A percentile compares a stretch with the other conserved stretches of the same genome.
These are phyloP conservation scores for Furcasterigmium furcatum DNA, from an alignment of 2,329 filamentous ascomycete genomes.

Conservation along the genomic window DNA sequence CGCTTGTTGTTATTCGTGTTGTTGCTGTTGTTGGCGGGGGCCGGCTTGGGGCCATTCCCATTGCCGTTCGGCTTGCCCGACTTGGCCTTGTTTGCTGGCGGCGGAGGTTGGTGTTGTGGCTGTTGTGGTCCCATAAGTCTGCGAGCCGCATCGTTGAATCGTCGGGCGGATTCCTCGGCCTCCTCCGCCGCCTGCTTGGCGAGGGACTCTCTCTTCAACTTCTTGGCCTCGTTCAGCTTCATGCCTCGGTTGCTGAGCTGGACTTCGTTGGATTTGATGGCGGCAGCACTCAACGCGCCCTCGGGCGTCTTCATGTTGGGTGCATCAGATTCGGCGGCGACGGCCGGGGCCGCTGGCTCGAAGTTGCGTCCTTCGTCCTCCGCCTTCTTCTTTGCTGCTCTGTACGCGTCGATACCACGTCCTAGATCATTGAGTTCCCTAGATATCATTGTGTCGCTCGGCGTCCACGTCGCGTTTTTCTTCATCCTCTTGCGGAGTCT, in stretches of 20 bases:
- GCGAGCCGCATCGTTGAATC: constrained; percentile 46
- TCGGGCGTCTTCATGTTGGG: constrained; percentile 52
- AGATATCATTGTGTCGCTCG: constrained; percentile 82
- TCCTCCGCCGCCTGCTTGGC: constrained; percentile 61
- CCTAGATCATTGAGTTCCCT: constrained; percentile 71
- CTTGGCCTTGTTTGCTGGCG: constrained; percentile 23
- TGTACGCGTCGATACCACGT: constrained; percentile 62
- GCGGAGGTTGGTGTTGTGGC: constrained; percentile 17
- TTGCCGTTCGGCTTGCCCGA: background rate
- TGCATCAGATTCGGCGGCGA: constrained; percentile 44
- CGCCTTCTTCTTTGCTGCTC: constrained; percentile 59
- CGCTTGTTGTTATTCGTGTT: constrained; percentile 40
- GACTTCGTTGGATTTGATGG: constrained; percentile 56
- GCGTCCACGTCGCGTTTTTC: constrained; percentile 84
- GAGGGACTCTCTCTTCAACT: constrained; percentile 64
- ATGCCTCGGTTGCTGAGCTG: constrained; percentile 69
- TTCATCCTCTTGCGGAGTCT: constrained; percentile 82
- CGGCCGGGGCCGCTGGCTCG: constrained; percentile 37
- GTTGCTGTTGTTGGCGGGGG: too few relatives aligned
- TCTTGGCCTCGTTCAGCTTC: constrained; percentile 76
- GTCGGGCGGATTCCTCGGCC: constrained; percentile 54
- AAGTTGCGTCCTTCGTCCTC: constrained; percentile 64
- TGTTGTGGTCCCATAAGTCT: constrained; percentile 34
- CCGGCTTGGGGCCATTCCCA: constrained; percentile 5
- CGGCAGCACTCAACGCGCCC: constrained; percentile 57